Evolutionary conservation across 1,139 yeast species (phyloP), one percentile per base, ranked within the genome.

Genomic region (Magnusiomyces fungicola): DNA sequence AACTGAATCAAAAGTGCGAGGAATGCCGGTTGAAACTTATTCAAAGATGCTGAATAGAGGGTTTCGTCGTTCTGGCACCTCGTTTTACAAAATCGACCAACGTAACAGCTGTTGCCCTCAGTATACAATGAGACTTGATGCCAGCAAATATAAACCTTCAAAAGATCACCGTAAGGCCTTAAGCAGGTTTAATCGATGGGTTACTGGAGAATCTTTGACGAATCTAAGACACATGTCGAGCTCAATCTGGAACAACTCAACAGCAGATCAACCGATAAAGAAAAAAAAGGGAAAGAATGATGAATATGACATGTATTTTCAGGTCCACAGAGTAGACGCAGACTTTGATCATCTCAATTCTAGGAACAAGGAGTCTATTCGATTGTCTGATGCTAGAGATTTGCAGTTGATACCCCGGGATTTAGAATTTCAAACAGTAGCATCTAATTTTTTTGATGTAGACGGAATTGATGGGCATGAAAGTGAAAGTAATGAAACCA

Each of bases 31-130:
- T 12, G 61, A 61, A 22, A 75, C 74, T 27, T 88, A 88, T 60
- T 90, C 85, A 57, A 62, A 61, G 32, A 63, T 85, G 55, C 77
- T 89, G 54, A 82, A 86, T 58, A 69, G 73, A 57, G 95, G 95
- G 1, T 88, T 77, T 62, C 77, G 96, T 62, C 69, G 97, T 47
- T 83, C 94, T 30, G 97, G 97, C 0, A 62, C 65, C 1, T 85
- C 79, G 56, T 58, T 87, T 5, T 89, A 89, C 62, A 83, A 82
- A 60, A 81, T 86, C 0, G 96, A 90, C 63, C 66, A 80, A 54
- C 62, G 83, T 32, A 65, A 88, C 33, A 78, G 79, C 39, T 90
- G 97, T 61, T 90, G 97, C 60, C 74, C 92, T n/a, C 74, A 81
- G 62, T 87, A 80, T 61, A 84, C 96, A 0, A 86, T 89, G 27